Base-by-base conservation (phyloP, 2,329 filamentous ascomycete genomes). In the Rutstroemia sp. region DNA sequence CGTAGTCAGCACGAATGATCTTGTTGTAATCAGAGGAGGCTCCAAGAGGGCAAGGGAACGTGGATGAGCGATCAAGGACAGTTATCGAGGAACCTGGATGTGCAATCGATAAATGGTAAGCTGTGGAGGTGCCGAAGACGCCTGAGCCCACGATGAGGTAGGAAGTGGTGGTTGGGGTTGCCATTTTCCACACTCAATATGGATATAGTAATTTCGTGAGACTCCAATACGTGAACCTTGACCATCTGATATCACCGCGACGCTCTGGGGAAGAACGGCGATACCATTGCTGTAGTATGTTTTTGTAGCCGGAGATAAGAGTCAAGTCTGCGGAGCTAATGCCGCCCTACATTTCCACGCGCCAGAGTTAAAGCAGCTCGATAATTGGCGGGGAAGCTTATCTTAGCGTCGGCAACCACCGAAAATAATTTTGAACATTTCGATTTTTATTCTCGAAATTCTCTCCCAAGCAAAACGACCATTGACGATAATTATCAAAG, bases 1-100 rank as follows among this genome's bases (percentile, higher is more conserved):
- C 73, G 68, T 83, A 83, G 62, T 83, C 80, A 16, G 78, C 78
- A 57, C 80, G 77, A 9, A 83, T 73, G 48, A 83, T 77, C 61
- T 83, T 83, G 68, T 81, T 83, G 71, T 79, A 76, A 67, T 83
- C 80, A 64, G 81, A 80, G 0, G 80, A 82, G 2, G 80, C 80
- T 8, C 76, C 78, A 42, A 67, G 57, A 1, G 66, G 63, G n/a
- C 70, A 72, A 2, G 76, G 74, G 21, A 58, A 62, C 10, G 65
- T 63, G 2, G 68, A 60, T 6, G 57, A 60, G 10, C 73, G 72
- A 63, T 80, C 76, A 23, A 79, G 63, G 5, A 79, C 64, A 1
- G 69, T 73, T 52, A 79, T 71, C 9, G 63, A 65, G 4, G 69
- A 71, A 17, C 72, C 64, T 34, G 70, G 65, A 54, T 73, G 69